Conservation (phyloP, 768 basidiomycete genomes). For the Cytidiella melzeri region DNA sequence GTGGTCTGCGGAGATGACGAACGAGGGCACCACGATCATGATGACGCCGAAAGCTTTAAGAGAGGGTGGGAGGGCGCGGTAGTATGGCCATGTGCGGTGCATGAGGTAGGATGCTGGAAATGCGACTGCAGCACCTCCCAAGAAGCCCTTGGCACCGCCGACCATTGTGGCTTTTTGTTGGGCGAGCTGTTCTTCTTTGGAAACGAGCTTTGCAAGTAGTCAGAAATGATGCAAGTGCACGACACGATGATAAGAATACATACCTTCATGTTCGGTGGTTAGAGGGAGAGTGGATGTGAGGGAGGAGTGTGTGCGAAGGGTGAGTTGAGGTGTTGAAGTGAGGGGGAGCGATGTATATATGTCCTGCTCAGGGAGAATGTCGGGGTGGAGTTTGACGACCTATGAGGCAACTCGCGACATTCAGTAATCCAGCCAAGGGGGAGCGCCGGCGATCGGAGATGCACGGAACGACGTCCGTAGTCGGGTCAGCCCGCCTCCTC, state of each 20-base stretch:
- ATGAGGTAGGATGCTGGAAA: conserved; percentile 50
- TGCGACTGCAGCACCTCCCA: conserved; percentile 42
- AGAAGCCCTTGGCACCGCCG: conserved; percentile 57
- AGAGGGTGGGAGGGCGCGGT: conserved; percentile 56
- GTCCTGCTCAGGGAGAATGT: too few relatives aligned
- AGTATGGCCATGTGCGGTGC: conserved; percentile 48
- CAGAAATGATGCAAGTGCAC: background rate
- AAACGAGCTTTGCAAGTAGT: conserved; percentile 25
- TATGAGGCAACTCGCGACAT: too few relatives aligned
- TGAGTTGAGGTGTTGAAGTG: background rate
- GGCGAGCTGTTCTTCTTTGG: conserved; percentile 40
- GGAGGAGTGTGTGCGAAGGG: background rate
- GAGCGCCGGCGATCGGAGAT: too few relatives aligned
- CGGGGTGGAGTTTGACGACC: too few relatives aligned
- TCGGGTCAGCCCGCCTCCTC: too few relatives aligned
- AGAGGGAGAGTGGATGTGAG: background rate
- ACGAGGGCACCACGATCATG: conserved; percentile 54
- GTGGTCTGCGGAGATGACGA: conserved; percentile 67
- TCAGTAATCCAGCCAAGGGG: too few relatives aligned
- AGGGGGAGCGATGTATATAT: background rate
- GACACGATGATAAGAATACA: background rate
- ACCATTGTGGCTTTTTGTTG: conserved; percentile 47
- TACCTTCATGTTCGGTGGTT: conserved; percentile 2
- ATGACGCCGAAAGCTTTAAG: conserved; percentile 64
- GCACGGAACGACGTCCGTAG: too few relatives aligned